Evolutionary conservation across 2,329 filamentous ascomycete genomes (phyloP), one percentile per base, ranked within the genome.

Genomic region (Cytospora paraplurivora): DNA sequence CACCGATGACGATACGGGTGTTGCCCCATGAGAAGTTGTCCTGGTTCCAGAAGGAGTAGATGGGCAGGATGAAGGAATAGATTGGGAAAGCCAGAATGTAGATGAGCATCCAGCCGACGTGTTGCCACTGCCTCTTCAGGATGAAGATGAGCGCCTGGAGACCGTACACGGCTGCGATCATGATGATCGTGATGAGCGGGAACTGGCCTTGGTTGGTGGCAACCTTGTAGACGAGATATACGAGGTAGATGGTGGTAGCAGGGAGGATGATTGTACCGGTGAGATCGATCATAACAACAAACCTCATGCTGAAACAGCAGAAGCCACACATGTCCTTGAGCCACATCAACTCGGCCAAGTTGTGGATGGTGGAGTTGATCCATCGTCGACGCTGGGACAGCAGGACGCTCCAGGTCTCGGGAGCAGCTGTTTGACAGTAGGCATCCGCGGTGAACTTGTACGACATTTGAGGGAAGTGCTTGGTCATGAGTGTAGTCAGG

Each of bases 41-140:
- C 76, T 97, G 93, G 78, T 97, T 96, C 95, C 95, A 99, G 88
- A 99, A 99, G 0, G 94, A 97, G 81, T 98, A 99, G 67, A 99
- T 80, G 0, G 95, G 95, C 13, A 99, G 85, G 67, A 96, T 74
- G 71, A 99, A 91, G 4, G 90, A 95, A 81, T 94, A 97, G 70
- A 99, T 90, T 0, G 95, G 95, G 81, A 91, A 97, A 3, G 95
- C 95, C n/a, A 96, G 70, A 67, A 99, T 84, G 78, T 99, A 99
- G 74, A 99, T 98, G 69, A 99, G 89, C 93, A 99, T 98, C 95
- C 95, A 99, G 69, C 95, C 95, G 66, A 99, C 86, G 74, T 98
- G 94, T 75, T 99, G 93, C 95, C 95, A 99, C 77, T 98, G 92
- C 59, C 95, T 85, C 81, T 97, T 97, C 71, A 98, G 82, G 70